phyloP scores from a whole-genome alignment of 2,329 filamentous ascomycete genomes.

The Ustulina deusta region DNA sequence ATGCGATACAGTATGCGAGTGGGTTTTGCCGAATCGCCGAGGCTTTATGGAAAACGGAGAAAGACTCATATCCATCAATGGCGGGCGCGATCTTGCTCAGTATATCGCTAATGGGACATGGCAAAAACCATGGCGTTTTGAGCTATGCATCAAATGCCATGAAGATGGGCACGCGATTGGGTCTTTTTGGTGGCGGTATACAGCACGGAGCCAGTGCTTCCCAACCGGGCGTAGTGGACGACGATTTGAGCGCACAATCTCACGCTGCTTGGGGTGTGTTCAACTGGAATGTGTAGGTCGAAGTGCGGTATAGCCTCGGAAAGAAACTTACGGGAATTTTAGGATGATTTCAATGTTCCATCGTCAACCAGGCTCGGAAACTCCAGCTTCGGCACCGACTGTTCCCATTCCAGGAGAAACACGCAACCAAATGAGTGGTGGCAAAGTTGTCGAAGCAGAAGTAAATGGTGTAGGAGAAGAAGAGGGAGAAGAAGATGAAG shows the following conservation, averaged over 20 bases:
- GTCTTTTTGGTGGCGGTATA: conserved; percentile 47
- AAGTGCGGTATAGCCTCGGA: not conserved
- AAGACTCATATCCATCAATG: conserved; percentile 47
- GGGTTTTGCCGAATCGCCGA: conserved; percentile 49
- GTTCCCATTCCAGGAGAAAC: conserved; percentile 42
- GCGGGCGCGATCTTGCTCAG: conserved; percentile 52
- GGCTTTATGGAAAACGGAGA: conserved; percentile 42
- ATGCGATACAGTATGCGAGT: conserved; percentile 36
- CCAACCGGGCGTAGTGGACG: not conserved
- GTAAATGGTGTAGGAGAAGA: not conserved
- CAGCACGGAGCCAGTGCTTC: not conserved
- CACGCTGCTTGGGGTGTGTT: conserved; percentile 54
- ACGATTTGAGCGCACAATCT: conserved; percentile 22
- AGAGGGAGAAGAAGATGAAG: not conserved
- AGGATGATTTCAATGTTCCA: conserved; percentile 52
- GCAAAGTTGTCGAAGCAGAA: not conserved
- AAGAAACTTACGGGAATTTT: conserved; percentile 5
- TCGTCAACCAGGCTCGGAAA: conserved; percentile 50
- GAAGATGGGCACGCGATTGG: conserved; percentile 49
- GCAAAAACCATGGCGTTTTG: conserved; percentile 53
- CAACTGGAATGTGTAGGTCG: conserved; percentile 55
- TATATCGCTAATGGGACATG: conserved; percentile 52
- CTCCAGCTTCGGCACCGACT: conserved; percentile 41
- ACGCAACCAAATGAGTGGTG: not conserved
- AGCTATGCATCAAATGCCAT: conserved; percentile 48